phyloP scores from a whole-genome alignment of 164 flowering plant genomes.

The Amborella trichopoda region DNA sequence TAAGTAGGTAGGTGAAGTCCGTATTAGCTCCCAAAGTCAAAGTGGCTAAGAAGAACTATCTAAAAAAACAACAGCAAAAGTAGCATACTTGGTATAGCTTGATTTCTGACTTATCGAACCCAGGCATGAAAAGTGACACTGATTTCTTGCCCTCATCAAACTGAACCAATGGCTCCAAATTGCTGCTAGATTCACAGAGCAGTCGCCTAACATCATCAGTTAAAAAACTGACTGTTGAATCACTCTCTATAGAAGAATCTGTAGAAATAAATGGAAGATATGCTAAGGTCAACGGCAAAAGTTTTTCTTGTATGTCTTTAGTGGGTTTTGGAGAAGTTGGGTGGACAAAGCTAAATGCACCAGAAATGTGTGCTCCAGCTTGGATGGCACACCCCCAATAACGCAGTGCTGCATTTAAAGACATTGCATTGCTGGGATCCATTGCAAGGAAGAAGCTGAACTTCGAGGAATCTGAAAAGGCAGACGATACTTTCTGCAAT shows the following conservation, averaged over 20 bases:
- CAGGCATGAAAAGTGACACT: conserved; percentile 89
- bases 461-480: conserved; percentile 37
- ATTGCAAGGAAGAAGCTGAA: conserved; percentile 65
- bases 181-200: conserved; percentile 21
- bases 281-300: conserved; percentile 65
- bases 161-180: conserved; percentile 23
- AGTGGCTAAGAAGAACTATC: no score
- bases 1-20: no score
- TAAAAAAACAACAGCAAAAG: background rate
- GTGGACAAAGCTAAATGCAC: conserved; percentile 41
- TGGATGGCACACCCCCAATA: conserved; percentile 90
- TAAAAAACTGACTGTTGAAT: conserved; percentile 16
- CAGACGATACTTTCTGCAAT: conserved; percentile 58
- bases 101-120: conserved; percentile 91
- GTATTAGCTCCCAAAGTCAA: no score
- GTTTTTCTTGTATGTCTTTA: conserved; percentile 20
- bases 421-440: conserved; percentile 36
- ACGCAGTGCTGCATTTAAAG: conserved; percentile 55
- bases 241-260: conserved; percentile 37
- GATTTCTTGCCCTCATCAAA: conserved; percentile 49
- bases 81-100: conserved; percentile 88
- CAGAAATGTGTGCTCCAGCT: conserved; percentile 73
- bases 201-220: conserved; percentile 28
- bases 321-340: conserved; percentile 12
- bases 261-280: conserved; percentile 36